Conservation (phyloP, 2,329 filamentous ascomycete genomes). For the Waltergamsia citrina region DNA sequence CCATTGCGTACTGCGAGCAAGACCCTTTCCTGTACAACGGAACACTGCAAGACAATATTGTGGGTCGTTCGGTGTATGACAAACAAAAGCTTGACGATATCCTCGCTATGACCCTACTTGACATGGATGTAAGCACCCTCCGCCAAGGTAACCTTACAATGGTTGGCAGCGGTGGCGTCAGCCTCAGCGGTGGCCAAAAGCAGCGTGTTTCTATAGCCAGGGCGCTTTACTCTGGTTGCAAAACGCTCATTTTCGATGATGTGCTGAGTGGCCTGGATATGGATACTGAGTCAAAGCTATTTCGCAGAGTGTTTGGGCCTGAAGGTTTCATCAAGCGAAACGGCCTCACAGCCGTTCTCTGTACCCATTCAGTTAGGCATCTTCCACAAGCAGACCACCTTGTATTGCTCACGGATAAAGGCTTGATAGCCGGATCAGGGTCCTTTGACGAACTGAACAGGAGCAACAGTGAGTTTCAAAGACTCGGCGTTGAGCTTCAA, state of each 20-base stretch:
- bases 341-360: conserved; percentile 29
- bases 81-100: conserved; percentile 21
- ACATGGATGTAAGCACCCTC: conserved; percentile 18
- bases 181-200: conserved; percentile 30
- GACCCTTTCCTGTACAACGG: conserved; percentile 20
- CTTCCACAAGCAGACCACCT: conserved; percentile 27
- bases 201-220: conserved; percentile 28
- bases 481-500: too few relatives aligned
- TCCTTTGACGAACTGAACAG: too few relatives aligned
- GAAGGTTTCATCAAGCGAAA: conserved; percentile 26
- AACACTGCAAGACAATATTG: conserved; percentile 25
- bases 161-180: conserved; percentile 30
- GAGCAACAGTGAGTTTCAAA: too few relatives aligned
- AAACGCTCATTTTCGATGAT: conserved; percentile 34
- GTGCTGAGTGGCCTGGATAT: conserved; percentile 32
- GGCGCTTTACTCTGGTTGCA: conserved; percentile 29
- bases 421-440: too few relatives aligned
- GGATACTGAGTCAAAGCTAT: conserved; percentile 31
- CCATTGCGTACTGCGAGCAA: conserved; percentile 21
- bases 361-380: conserved; percentile 20
- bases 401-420: too few relatives aligned
- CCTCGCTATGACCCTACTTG: conserved; percentile 21
- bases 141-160: conserved; percentile 24
- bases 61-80: conserved; percentile 21
- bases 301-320: conserved; percentile 29